These are phyloP conservation scores for Favolaschia claudopus DNA, from an alignment of 768 basidiomycete species.

Conservation along the genomic window DNA sequence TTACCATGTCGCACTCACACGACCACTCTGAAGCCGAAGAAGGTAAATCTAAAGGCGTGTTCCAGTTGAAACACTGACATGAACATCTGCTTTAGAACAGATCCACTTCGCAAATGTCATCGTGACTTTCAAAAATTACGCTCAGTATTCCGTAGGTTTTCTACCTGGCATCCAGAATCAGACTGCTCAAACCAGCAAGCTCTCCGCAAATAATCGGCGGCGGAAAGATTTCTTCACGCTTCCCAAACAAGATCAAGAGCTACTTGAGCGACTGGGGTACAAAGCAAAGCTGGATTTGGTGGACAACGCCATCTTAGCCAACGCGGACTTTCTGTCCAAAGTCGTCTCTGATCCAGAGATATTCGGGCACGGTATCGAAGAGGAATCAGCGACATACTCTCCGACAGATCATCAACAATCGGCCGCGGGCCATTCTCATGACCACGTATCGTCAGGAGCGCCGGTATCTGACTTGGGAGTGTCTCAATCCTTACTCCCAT, in stretches of 20 bases:
- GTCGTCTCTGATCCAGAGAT: conserved; percentile 85
- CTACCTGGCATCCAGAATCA: neutral
- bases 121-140: conserved; percentile 77
- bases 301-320: conserved; percentile 81
- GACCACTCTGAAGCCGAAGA: conserved; percentile 14
- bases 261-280: conserved; percentile 76
- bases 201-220: conserved; percentile 65
- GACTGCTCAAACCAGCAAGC: conserved; percentile 37
- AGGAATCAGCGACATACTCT: conserved; percentile 31
- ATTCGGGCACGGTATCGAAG: conserved; percentile 64
- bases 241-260: conserved; percentile 69
- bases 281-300: conserved; percentile 80
- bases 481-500: neutral
- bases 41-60: neutral
- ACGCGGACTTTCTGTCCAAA: conserved; percentile 77
- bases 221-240: conserved; percentile 82
- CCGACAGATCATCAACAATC: conserved; percentile 9
- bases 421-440: conserved; percentile 10
- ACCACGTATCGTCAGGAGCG: conserved; percentile 12
- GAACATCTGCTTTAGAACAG: too few relatives aligned
- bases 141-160: conserved; percentile 69
- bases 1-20: conserved; percentile 10
- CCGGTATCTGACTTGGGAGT: neutral
- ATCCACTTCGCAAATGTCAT: conserved; percentile 80
- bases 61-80: neutral